phyloP scores from a whole-genome alignment of 2,329 filamentous ascomycete species.

The Stemphylium beticola region DNA sequence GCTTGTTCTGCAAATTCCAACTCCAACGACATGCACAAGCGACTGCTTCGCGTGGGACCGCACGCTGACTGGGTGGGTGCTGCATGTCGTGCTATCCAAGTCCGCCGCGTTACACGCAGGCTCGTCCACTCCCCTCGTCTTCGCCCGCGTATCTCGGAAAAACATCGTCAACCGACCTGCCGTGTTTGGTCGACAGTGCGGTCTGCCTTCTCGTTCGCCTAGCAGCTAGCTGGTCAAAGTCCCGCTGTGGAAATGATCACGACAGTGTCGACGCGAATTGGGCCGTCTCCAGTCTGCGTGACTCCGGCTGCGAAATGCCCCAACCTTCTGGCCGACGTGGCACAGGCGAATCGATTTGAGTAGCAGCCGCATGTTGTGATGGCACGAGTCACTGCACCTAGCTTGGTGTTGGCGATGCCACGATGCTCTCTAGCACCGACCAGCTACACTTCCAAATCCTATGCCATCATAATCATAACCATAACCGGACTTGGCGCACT shows the following conservation, averaged over 20 bases:
- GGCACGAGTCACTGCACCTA: conserved; percentile 32
- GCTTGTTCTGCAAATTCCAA: conserved; percentile 47
- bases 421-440: conserved; percentile 26
- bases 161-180: conserved; percentile 41
- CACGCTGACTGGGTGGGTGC: conserved; percentile 40
- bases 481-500: conserved; percentile 40
- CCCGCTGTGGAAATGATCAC: conserved; percentile 45
- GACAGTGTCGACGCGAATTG: conserved; percentile 32
- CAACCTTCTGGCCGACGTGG: conserved; percentile 27
- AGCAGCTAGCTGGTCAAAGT: conserved; percentile 29
- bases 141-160: conserved; percentile 31
- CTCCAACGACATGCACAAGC: conserved; percentile 33
- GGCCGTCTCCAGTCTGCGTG: conserved; percentile 28
- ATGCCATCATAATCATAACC: conserved; percentile 3
- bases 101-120: conserved; percentile 38
- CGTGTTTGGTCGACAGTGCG: conserved; percentile 35
- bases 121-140: conserved; percentile 13
- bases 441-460: conserved; percentile 25
- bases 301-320: conserved; percentile 20
- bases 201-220: conserved; percentile 29
- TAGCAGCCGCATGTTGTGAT: conserved; percentile 25
- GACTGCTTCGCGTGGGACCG: conserved; percentile 38
- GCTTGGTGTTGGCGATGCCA: conserved; percentile 27
- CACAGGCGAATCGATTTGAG: conserved; percentile 31
- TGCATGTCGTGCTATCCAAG: conserved; percentile 39